phyloP scores from a whole-genome alignment of 768 basidiomycete species.

The Kwoniella sp. region DNA sequence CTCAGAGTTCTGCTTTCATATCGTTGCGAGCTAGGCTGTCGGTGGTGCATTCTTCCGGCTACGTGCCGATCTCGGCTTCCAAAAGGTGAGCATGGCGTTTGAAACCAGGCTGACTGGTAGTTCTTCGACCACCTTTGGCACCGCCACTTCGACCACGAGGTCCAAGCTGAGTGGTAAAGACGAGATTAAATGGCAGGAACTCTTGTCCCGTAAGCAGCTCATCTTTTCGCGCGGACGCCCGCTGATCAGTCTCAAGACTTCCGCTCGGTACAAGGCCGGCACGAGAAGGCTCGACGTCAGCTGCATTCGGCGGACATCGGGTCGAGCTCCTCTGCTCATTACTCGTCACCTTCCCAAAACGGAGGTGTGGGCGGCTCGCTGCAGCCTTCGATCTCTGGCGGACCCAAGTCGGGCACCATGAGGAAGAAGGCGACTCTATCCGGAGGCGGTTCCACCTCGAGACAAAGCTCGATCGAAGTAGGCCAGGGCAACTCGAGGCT shows the following conservation, averaged over 20 bases:
- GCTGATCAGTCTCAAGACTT: slow-evolving; percentile 57
- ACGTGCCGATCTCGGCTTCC: slow-evolving; percentile 74
- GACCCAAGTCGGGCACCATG: slow-evolving; percentile 22
- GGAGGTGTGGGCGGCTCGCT: slow-evolving; percentile 18
- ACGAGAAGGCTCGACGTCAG: slow-evolving; percentile 83
- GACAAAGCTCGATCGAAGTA: slow-evolving; percentile 4
- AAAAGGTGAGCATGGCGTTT: slow-evolving; percentile 60
- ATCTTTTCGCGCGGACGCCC: neutral
- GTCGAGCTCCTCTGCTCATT: slow-evolving; percentile 36
- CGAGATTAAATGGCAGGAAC: slow-evolving; percentile 96
- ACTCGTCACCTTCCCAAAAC: slow-evolving; percentile 39
- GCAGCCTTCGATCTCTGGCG: slow-evolving; percentile 13
- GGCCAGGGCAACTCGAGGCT: neutral
- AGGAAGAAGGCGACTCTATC: slow-evolving; percentile 24
- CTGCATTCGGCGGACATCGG: slow-evolving; percentile 54
- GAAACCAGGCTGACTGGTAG: neutral
- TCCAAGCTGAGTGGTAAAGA: slow-evolving; percentile 73
- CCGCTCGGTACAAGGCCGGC: slow-evolving; percentile 77
- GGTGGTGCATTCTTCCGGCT: slow-evolving; percentile 91
- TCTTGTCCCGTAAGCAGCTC: slow-evolving; percentile 59
- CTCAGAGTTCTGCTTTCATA: slow-evolving; percentile 93
- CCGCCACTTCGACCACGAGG: slow-evolving; percentile 54
- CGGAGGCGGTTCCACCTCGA: slow-evolving; percentile 2
- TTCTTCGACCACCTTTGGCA: slow-evolving; percentile 19
- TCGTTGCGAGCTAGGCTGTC: slow-evolving; percentile 89